phyloP scores from a whole-genome alignment of 225 moss, liverwort and hornwort species.

The Polytrichum commune region DNA sequence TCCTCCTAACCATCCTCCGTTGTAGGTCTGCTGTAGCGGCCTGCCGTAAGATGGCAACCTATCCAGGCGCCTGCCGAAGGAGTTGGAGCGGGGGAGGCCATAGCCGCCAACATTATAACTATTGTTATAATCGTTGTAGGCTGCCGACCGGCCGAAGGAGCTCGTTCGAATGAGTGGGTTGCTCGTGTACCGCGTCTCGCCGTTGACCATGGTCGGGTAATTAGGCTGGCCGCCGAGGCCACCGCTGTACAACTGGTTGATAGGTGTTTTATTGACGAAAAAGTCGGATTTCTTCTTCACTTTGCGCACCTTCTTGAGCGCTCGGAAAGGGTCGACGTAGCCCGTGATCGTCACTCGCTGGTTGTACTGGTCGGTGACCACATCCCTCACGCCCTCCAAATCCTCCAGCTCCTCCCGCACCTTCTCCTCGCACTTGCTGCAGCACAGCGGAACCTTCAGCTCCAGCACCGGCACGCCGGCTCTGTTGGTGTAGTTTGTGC shows the following conservation, averaged over 20 bases:
- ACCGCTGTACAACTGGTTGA: neutral
- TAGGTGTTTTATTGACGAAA: conserved; percentile 1
- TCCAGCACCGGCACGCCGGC: conserved; percentile 6
- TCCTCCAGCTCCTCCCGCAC: conserved; percentile 16
- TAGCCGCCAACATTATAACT: neutral
- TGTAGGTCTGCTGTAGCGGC: neutral
- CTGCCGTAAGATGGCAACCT: conserved; percentile 27
- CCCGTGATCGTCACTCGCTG: conserved; percentile 17
- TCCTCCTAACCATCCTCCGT: neutral
- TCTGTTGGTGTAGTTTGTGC: no score
- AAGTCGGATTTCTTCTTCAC: conserved; percentile 17
- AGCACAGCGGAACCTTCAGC: conserved; percentile 19
- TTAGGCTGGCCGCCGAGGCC: neutral
- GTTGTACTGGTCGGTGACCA: conserved; percentile 16
- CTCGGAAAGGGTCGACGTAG: conserved; percentile 5
- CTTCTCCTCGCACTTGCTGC: conserved; percentile 20
- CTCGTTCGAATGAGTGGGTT: conserved; percentile 7
- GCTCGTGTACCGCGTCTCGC: neutral
- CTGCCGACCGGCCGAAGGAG: conserved; percentile 8
- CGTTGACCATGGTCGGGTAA: neutral
- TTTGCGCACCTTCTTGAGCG: conserved; percentile 10
- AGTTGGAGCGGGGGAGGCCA: conserved; percentile 25
- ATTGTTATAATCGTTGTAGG: neutral
- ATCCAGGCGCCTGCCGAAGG: conserved; percentile 26
- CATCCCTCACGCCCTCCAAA: conserved; percentile 8